Base-by-base conservation (phyloP, 768 basidiomycete genomes). In the Phaeotremella skinneri region DNA sequence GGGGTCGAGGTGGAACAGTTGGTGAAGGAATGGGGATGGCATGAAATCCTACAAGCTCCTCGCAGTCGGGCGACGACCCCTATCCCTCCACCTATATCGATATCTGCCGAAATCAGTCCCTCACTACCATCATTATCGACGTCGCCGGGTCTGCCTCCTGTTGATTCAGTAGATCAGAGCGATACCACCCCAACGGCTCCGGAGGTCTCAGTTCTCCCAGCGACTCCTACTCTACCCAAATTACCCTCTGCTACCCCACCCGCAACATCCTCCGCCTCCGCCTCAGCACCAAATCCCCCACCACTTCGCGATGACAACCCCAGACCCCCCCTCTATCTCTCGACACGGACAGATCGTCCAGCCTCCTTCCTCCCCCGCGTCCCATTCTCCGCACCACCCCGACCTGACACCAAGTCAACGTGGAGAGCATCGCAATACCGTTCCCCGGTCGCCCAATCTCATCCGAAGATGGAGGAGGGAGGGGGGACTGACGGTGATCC, bases 21-120 rank as follows among this genome's bases (percentile, higher is more conserved):
- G 17, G 72, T 71, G 6, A 59, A 48, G 42, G 65, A 69, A 47
- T 73, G 72, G 72, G 72, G 67, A 14, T 73, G 72, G 72, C 59
- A 68, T 42, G 71, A 73, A 20, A 63, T 67, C 17, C 43, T 73
- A 26, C 69, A 70, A 55, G 56, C 70, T 2, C 59, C 70, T 11
- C 54, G 54, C 7, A 62, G 63, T 42, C 23, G 62, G 30, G 27
- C 56, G 7, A 48, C 54, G 3, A 69, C 63, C 1, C 62, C 67
- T 13, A 56, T 32, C 17, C 61, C 61, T 14, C 23, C 27, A 37
- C 41, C 56, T n/a, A 42, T 20, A 29, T 7, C 47, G 4, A 32
- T 21, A n/a, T 23, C 25, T 34, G 39, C 17, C 14, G 21, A 20
- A 26, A 21, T 31, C 16, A 20, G 7, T 51, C 2, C 37, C 23